Evolutionary conservation across 257 asterid species (phyloP).

Genomic region (Nicotiana paniculata): DNA sequence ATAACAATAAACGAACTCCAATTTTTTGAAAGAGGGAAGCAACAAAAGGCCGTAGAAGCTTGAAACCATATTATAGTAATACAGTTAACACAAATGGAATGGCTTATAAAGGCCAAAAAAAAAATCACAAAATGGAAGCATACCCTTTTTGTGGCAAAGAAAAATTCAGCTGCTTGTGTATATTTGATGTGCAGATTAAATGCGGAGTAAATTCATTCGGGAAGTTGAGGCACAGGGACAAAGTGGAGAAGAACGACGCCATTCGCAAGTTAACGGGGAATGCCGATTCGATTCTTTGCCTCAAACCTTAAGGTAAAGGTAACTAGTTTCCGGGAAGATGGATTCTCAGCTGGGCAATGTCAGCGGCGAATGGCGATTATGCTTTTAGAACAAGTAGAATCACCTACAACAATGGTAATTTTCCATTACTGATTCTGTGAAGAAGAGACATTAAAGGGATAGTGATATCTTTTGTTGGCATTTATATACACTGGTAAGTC

Average conservation of each 20-base stretch:
- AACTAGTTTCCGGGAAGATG: not conserved
- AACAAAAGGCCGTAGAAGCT: not conserved
- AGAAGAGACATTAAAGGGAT: too few species aligned
- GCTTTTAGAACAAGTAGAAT: not conserved
- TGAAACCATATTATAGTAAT: not conserved
- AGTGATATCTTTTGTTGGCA: too few species aligned
- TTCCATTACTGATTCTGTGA: too few species aligned
- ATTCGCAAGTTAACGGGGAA: slow-evolving; percentile 34
- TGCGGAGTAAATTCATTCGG: not conserved
- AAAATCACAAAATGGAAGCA: not conserved
- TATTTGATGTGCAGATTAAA: not conserved
- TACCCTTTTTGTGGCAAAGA: not conserved
- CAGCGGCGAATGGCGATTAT: not conserved
- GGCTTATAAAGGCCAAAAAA: not conserved
- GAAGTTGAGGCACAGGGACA: not conserved
- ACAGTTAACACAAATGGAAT: not conserved
- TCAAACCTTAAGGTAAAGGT: slow-evolving; percentile 16
- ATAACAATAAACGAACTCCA: not conserved
- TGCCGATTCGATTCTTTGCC: slow-evolving; percentile 61
- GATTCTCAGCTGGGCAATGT: not conserved
- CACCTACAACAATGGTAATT: not conserved
- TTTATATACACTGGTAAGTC: too few species aligned
- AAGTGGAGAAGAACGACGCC: slow-evolving; percentile 27
- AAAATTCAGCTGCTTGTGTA: not conserved
- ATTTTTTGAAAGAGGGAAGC: not conserved